Base-by-base conservation (phyloP, 129 eudicot genomes). In the Lactuca saligna region DNA sequence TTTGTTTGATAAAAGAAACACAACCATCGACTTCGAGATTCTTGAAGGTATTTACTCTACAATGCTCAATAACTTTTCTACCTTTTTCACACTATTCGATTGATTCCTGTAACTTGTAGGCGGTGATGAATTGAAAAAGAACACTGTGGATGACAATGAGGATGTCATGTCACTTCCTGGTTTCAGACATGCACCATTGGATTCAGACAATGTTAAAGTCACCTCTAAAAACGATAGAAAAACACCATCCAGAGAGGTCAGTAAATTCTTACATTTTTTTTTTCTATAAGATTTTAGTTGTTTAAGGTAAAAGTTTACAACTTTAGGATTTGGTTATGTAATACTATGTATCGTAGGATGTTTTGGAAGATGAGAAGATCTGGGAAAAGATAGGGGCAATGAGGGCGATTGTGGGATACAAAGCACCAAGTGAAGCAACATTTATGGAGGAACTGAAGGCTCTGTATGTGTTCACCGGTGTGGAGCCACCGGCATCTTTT, bases 331-430 rank as follows among this genome's bases (percentile, higher is more conserved):
- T 42, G 8, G 44, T 39, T 5, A 39, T 39, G 44, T 25, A 25
- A 25, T 25, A 20, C 33, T 12, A 10, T 54, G 50, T 14, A 37
- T 31, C 51, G 63, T 72, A 87, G 90, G 85, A 48, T 15, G 14
- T 54, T 8, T 32, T 54, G 5, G 49, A 53, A 32, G 86, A 88
- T 11, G 80, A 73, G 70, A 86, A 80, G 61, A 73, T 88, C 3
- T 91, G 96, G 97, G 82, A 86, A 54, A 81, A 83, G 33, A 73
- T 91, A 3, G 68, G 75, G n/a, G 87, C 96, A 0, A 46, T 91
- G 63, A 72, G 94, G 68, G 78, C 76, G 4, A 83, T 91, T 33
- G 87, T 91, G 66, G 97, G 97, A 16, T 88, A 80, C 71, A 78
- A 76, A 61, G 80, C 79, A 12, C 70, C 80, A 1, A 71, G 39